phyloP scores from a whole-genome alignment of 306 rosid genomes.

The Cucumis cinereus region DNA sequence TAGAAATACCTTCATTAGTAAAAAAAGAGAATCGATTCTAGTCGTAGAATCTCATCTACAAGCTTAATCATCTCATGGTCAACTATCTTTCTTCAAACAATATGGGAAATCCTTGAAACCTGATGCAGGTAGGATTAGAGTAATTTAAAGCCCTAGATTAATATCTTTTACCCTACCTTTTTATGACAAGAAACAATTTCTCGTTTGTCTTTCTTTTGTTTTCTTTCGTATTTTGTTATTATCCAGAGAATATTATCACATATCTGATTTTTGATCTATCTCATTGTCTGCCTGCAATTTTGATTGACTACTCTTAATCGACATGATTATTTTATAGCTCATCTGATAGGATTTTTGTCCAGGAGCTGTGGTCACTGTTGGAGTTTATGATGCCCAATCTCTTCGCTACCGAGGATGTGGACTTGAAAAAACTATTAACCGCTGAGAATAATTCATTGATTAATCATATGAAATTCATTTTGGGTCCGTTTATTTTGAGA shows the following conservation, averaged over 20 bases:
- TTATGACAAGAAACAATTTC: too few relatives aligned
- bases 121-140: not conserved
- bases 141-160: too few relatives aligned
- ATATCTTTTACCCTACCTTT: too few relatives aligned
- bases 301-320: not conserved
- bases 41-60: not conserved
- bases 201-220: not conserved
- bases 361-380: constrained; percentile 94
- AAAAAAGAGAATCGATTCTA: not conserved
- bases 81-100: not conserved
- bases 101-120: not conserved
- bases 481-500: constrained; percentile 91
- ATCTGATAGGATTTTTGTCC: constrained; percentile 22
- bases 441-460: constrained; percentile 72
- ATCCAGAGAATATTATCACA: not conserved
- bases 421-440: constrained; percentile 71
- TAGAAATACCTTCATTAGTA: not conserved
- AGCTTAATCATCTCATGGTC: not conserved
- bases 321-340: constrained; percentile 7
- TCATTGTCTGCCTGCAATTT: not conserved
- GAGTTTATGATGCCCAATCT: constrained; percentile 98
- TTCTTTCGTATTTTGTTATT: not conserved
- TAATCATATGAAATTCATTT: constrained; percentile 82
- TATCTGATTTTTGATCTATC: not conserved
- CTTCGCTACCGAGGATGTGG: constrained; percentile 75